A percentile compares a stretch with the other conserved stretches of the same genome.
These are phyloP conservation scores for Saksenaea vasiformis DNA, from an alignment of 371 early-diverging fungal species.

Conservation along the genomic window DNA sequence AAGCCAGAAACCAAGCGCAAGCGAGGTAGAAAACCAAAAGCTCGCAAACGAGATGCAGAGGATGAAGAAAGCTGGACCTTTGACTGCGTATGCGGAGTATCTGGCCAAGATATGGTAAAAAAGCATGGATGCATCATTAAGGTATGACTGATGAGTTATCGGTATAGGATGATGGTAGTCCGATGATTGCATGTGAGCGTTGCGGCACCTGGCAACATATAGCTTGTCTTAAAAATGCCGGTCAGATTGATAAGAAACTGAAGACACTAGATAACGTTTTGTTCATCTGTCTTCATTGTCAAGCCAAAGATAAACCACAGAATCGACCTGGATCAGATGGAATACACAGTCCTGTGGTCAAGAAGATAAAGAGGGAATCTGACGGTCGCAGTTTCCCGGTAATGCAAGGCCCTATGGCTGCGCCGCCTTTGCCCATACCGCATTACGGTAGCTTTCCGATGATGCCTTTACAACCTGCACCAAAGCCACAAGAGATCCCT, in stretches of 20 bases:
- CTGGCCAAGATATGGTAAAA: constrained; percentile 56
- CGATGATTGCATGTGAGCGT: constrained; percentile 72
- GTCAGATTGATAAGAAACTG: constrained; percentile 32
- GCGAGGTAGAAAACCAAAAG: constrained; percentile 33
- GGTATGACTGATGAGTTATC: not conserved
- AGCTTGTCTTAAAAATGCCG: constrained; percentile 55
- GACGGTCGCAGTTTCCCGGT: not conserved
- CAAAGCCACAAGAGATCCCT: not conserved
- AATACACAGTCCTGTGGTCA: not conserved
- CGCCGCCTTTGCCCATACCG: not conserved
- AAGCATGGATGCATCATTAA: not conserved
- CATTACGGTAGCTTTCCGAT: not conserved
- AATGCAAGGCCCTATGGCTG: not conserved
- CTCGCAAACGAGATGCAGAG: constrained; percentile 23
- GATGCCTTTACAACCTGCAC: not conserved
- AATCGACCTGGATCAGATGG: not conserved
- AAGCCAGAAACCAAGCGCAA: constrained; percentile 22
- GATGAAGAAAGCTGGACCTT: constrained; percentile 61
- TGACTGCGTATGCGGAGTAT: constrained; percentile 60
- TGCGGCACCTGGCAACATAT: constrained; percentile 79
- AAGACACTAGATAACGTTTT: constrained; percentile 31
- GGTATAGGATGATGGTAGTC: constrained; percentile 68
- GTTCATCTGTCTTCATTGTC: constrained; percentile 50
- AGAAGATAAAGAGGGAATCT: not conserved
- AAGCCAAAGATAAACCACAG: constrained; percentile 11